Percentiles rank a stretch among this genome's conserved stretches.
Evolutionary conservation across 2,329 filamentous ascomycete species (phyloP).

Genomic region (Verruconis gallopava): DNA sequence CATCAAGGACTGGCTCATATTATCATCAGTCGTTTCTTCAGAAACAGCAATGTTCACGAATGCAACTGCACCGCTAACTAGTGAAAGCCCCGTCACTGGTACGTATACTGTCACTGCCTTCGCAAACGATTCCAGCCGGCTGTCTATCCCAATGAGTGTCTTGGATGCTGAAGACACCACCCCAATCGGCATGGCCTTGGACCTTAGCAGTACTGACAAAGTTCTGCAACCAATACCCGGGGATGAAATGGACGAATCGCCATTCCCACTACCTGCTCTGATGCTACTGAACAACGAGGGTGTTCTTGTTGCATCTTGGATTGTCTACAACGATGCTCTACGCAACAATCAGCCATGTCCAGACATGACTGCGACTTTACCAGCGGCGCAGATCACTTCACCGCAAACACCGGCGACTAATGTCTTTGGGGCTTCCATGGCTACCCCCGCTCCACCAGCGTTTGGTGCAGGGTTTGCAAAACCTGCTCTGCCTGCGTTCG

Average conservation of each 20-base stretch:
- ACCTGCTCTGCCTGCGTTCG: constrained; percentile 16
- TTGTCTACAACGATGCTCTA: constrained; percentile 81
- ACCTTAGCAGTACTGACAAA: constrained; percentile 71
- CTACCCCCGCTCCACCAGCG: constrained; percentile 10
- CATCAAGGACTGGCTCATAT: constrained; percentile 60
- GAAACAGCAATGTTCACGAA: constrained; percentile 70
- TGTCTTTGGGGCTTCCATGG: constrained; percentile 11
- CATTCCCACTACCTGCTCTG: constrained; percentile 68
- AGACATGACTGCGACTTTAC: constrained; percentile 36
- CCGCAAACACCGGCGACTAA: constrained; percentile 8
- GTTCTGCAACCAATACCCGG: constrained; percentile 65
- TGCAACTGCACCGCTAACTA: constrained; percentile 50
- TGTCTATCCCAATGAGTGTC: constrained; percentile 56
- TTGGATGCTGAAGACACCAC: constrained; percentile 57
- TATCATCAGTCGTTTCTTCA: constrained; percentile 66
- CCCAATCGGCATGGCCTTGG: constrained; percentile 66
- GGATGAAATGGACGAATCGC: constrained; percentile 67
- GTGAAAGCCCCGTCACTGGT: constrained; percentile 41
- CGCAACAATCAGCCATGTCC: constrained; percentile 59
- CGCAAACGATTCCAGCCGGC: constrained; percentile 60
- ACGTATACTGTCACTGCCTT: constrained; percentile 59
- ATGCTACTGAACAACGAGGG: constrained; percentile 85
- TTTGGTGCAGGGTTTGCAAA: constrained; percentile 8
- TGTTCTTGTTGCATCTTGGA: constrained; percentile 75
- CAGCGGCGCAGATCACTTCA: constrained; percentile 13